These are phyloP conservation scores for Cichorium intybus DNA, from an alignment of 140 eudicot genomes.

Conservation along the genomic window DNA sequence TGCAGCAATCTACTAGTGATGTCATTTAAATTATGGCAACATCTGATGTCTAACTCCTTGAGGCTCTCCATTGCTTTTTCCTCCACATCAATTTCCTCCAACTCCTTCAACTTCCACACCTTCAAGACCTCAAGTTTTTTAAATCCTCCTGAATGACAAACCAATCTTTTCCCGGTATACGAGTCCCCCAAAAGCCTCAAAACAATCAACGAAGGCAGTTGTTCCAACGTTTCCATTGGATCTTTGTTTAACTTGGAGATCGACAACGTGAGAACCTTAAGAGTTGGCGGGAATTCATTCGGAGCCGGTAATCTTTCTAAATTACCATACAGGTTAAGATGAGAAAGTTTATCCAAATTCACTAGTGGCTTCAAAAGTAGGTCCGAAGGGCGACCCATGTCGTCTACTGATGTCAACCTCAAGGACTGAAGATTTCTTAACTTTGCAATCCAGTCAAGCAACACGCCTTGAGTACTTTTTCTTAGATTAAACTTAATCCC, in stretches of 20 bases:
- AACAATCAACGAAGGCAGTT: slow-evolving; percentile 39
- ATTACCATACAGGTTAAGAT: slow-evolving; percentile 40
- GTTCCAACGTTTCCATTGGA: slow-evolving; percentile 48
- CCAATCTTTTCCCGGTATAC: slow-evolving; percentile 29
- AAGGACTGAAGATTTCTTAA: slow-evolving; percentile 33
- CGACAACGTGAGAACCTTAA: slow-evolving; percentile 56
- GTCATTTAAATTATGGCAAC: slow-evolving; percentile 35
- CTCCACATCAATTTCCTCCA: slow-evolving; percentile 46
- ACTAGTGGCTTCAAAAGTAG: slow-evolving; percentile 34
- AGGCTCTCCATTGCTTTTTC: slow-evolving; percentile 45
- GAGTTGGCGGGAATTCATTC: slow-evolving; percentile 34
- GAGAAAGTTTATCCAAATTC: slow-evolving; percentile 30
- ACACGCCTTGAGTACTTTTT: slow-evolving; percentile 24
- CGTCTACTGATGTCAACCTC: slow-evolving; percentile 42
- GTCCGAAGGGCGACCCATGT: slow-evolving; percentile 30
- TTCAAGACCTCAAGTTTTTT: slow-evolving; percentile 39
- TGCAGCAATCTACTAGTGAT: slow-evolving; percentile 27
- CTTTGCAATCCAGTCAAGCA: slow-evolving; percentile 41
- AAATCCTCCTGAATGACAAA: slow-evolving; percentile 34
- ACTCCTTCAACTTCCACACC: slow-evolving; percentile 45
- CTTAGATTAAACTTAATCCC: slow-evolving; percentile 38
- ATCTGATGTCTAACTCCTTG: slow-evolving; percentile 40
- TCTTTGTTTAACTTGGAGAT: slow-evolving; percentile 33
- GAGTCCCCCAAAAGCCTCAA: slow-evolving; percentile 56
- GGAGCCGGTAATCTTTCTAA: slow-evolving; percentile 26